Evolutionary conservation across 1,284 basidiomycete species (phyloP).

Genomic region (Gomphus bonarii): DNA sequence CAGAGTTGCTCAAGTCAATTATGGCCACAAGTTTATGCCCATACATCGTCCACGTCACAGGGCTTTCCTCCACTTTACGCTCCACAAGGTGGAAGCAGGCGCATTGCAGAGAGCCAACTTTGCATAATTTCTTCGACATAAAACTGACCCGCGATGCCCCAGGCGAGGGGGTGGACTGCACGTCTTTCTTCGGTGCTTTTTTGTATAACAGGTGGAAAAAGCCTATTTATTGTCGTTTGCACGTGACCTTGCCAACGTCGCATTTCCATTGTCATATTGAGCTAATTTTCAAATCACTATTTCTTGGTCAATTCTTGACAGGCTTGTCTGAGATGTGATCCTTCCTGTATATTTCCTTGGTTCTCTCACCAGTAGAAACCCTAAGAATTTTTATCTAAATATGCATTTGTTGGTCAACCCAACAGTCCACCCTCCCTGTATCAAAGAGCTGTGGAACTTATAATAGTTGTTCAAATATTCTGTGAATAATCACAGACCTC

Average conservation of each 20-base stretch:
- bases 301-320: too few relatives aligned
- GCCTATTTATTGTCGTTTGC: constrained; percentile 76
- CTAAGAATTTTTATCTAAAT: too few relatives aligned
- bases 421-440: too few relatives aligned
- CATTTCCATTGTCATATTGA: too few relatives aligned
- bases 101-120: constrained; percentile 74
- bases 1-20: constrained; percentile 40
- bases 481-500: too few relatives aligned
- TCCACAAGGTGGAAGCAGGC: constrained; percentile 73
- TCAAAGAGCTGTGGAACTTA: too few relatives aligned
- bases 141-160: constrained; percentile 2
- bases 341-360: too few relatives aligned
- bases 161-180: constrained; percentile 30
- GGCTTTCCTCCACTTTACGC: constrained; percentile 71
- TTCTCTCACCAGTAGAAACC: too few relatives aligned
- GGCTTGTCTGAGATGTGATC: too few relatives aligned
- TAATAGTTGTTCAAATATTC: too few relatives aligned
- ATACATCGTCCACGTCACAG: constrained; percentile 60
- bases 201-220: constrained; percentile 60
- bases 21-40: constrained; percentile 81
- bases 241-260: constrained; percentile 77
- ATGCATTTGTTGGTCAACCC: too few relatives aligned
- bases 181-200: constrained; percentile 83
- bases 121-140: constrained; percentile 69
- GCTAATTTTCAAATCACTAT: too few relatives aligned